These are phyloP conservation scores for Pseudocercospora eumusae DNA, from an alignment of 2,329 filamentous ascomycete species.

Conservation along the genomic window DNA sequence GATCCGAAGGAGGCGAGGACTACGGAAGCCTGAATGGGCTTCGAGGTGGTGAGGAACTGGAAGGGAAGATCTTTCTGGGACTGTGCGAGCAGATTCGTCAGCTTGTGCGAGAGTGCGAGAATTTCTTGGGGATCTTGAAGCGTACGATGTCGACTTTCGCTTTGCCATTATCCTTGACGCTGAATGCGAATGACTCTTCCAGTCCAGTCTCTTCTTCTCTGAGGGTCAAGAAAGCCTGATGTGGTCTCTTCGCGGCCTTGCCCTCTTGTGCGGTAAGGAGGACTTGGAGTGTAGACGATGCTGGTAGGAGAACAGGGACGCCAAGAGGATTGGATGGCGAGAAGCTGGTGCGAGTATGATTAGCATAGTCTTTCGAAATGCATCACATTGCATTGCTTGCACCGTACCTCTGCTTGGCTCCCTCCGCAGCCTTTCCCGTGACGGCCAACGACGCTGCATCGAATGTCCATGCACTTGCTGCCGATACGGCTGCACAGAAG, in stretches of 20 bases:
- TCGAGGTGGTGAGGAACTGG: slow-evolving; percentile 69
- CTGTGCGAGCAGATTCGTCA: slow-evolving; percentile 52
- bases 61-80: slow-evolving; percentile 83
- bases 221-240: slow-evolving; percentile 89
- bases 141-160: slow-evolving; percentile 80
- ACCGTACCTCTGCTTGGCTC: slow-evolving; percentile 60
- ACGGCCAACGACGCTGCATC: slow-evolving; percentile 70
- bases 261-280: slow-evolving; percentile 77
- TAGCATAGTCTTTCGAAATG: neutral
- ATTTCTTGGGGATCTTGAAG: slow-evolving; percentile 23
- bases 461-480: slow-evolving; percentile 67
- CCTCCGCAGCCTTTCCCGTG: slow-evolving; percentile 58
- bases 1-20: slow-evolving; percentile 85
- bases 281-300: slow-evolving; percentile 76
- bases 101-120: neutral
- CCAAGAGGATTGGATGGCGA: slow-evolving; percentile 43
- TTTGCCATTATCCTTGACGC: slow-evolving; percentile 84
- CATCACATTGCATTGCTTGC: neutral
- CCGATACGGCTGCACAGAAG: slow-evolving; percentile 40
- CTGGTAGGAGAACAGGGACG: slow-evolving; percentile 53
- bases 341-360: slow-evolving; percentile 13
- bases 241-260: slow-evolving; percentile 76
- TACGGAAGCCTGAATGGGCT: slow-evolving; percentile 75
- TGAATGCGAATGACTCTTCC: slow-evolving; percentile 83
- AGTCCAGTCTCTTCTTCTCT: slow-evolving; percentile 73